A percentile compares a stretch with the other conserved stretches of the same genome.
These are phyloP conservation scores for Solanum gandarillasii DNA, from an alignment of 257 asterid species.

Conservation along the genomic window DNA sequence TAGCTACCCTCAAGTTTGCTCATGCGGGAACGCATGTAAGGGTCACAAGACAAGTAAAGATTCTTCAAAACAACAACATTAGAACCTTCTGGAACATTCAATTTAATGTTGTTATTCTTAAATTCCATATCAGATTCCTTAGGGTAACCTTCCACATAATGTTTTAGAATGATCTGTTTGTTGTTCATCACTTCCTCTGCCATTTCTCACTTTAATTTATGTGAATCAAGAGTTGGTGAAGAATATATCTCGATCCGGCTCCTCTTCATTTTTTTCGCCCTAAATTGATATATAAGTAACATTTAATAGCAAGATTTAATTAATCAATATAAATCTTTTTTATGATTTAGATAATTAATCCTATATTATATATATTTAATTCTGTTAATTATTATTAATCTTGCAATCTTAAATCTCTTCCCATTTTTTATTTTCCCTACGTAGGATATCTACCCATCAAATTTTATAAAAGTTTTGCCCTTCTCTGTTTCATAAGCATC, in stretches of 20 bases:
- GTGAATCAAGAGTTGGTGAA: background rate
- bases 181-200: background rate
- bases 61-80: conserved; percentile 34
- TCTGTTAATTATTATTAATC: no score
- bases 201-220: background rate
- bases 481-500: no score
- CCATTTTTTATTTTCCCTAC: no score
- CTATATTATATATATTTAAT: no score
- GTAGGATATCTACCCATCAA: no score
- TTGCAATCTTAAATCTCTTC: background rate
- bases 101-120: background rate
- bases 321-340: background rate
- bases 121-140: conserved; percentile 4
- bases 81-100: conserved; percentile 12
- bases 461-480: no score
- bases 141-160: background rate
- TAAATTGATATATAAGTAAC: no score
- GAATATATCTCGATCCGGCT: background rate
- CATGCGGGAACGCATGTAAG: conserved; percentile 31
- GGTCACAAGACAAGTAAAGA: conserved; percentile 43
- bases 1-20: background rate
- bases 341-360: background rate
- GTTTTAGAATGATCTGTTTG: background rate
- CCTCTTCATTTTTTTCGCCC: background rate
- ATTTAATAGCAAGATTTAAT: no score